phyloP scores from a whole-genome alignment of 108 stramenopile species.

The Nitzschia inconspicua region DNA sequence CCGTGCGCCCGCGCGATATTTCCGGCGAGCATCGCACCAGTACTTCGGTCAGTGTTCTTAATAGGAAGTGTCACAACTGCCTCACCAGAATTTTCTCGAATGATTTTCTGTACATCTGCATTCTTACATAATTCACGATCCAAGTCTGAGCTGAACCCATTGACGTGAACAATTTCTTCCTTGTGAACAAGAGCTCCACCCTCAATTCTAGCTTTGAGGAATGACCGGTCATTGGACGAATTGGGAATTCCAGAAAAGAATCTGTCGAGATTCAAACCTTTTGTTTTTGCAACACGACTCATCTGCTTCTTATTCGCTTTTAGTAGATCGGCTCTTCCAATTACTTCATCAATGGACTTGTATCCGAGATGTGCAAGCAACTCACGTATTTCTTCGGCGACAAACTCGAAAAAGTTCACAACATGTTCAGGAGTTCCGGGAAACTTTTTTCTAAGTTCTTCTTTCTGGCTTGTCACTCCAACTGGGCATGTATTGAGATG shows the following conservation, averaged over 20 bases:
- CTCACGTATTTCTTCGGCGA: conserved; percentile 89
- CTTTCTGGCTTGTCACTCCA: conserved; percentile 94
- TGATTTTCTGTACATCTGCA: conserved; percentile 67
- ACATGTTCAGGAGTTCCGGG: conserved; percentile 97
- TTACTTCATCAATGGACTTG: conserved; percentile 87
- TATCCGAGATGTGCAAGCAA: conserved; percentile 90
- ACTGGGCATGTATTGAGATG: conserved; percentile 97
- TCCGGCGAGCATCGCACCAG: conserved; percentile 87
- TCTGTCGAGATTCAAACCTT: conserved; percentile 51
- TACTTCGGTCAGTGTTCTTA: conserved; percentile 85
- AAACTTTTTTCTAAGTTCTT: conserved; percentile 93
- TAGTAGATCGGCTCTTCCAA: conserved; percentile 91
- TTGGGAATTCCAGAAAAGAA: conserved; percentile 82
- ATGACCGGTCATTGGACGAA: conserved; percentile 53
- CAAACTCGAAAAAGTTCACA: conserved; percentile 94
- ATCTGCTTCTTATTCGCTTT: conserved; percentile 60
- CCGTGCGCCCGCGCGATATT: conserved; percentile 90
- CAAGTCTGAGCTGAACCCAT: conserved; percentile 78
- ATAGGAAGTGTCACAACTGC: conserved; percentile 58
- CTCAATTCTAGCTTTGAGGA: conserved; percentile 69
- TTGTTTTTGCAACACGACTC: conserved; percentile 69
- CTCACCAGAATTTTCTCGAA: conserved; percentile 68
- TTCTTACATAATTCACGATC: conserved; percentile 73
- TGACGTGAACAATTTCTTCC: conserved; percentile 74
- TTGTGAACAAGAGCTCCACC: conserved; percentile 51